Conservation (phyloP, 169 alveolate species). For the Eimeria maxima region DNA sequence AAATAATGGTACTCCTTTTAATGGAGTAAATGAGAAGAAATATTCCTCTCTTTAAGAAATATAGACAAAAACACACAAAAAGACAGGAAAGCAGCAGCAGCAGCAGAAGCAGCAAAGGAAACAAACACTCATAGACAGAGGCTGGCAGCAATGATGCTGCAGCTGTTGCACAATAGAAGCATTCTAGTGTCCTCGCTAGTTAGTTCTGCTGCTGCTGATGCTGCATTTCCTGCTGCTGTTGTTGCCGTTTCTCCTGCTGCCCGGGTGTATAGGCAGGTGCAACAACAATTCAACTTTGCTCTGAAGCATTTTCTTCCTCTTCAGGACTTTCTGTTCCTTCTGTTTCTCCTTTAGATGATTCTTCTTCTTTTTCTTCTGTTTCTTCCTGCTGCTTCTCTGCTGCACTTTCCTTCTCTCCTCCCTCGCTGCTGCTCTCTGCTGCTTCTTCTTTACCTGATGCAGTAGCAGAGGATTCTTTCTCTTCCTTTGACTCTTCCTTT, state of each 20-base stretch:
- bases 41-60: background rate
- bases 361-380: constrained; percentile 12
- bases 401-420: background rate
- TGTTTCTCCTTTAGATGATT: background rate
- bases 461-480: background rate
- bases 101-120: background rate
- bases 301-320: constrained; percentile 4
- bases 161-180: background rate
- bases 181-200: background rate
- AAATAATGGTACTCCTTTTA: background rate
- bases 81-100: background rate
- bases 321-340: background rate
- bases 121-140: background rate
- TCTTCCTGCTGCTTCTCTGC: background rate
- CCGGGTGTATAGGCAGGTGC: background rate
- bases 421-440: constrained; percentile 1
- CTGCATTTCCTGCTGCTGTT: background rate
- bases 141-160: background rate
- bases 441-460: background rate
- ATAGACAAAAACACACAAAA: too few relatives aligned
- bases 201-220: background rate
- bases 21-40: too few relatives aligned
- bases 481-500: background rate
- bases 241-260: background rate
- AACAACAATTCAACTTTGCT: background rate